Conservation (phyloP, 2,329 filamentous ascomycete species). For the Nemania serpens region DNA sequence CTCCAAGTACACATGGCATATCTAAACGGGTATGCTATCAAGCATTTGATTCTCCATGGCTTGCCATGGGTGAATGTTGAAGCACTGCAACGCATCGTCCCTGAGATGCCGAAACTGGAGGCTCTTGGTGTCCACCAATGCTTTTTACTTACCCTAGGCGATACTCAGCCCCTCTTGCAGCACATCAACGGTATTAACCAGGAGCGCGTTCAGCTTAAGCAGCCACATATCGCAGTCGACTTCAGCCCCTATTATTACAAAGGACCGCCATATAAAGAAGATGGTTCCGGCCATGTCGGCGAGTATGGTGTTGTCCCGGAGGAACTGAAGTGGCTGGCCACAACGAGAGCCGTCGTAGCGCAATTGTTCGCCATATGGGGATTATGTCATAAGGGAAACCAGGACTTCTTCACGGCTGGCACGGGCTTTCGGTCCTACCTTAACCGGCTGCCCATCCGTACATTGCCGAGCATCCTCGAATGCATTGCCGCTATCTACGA, state of each 20-base stretch:
- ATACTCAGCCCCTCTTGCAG: constrained; percentile 29
- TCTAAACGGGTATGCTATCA: constrained; percentile 28
- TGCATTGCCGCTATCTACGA: constrained; percentile 27
- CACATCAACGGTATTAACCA: constrained; percentile 27
- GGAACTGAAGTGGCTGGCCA: constrained; percentile 27
- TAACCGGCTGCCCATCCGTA: constrained; percentile 33
- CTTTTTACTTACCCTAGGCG: constrained; percentile 38
- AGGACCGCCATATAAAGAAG: constrained; percentile 21
- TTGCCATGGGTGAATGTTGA: constrained; percentile 33
- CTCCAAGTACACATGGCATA: constrained; percentile 19
- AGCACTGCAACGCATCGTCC: constrained; percentile 30
- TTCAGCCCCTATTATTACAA: constrained; percentile 34
- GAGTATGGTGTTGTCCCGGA: constrained; percentile 35
- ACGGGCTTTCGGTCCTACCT: constrained; percentile 37
- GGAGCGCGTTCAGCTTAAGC: neutral
- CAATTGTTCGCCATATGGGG: constrained; percentile 23
- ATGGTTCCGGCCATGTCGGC: constrained; percentile 22
- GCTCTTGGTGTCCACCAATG: constrained; percentile 38
- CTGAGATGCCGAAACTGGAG: constrained; percentile 29
- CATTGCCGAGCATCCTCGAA: constrained; percentile 29
- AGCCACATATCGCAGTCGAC: constrained; percentile 11
- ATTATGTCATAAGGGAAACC: constrained; percentile 18
- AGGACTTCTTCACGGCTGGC: constrained; percentile 35
- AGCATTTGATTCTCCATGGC: constrained; percentile 34
- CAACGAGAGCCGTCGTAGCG: constrained; percentile 22